Evolutionary conservation across 2,329 filamentous ascomycete genomes (phyloP), one percentile per base, ranked within the genome.

Genomic region (Sclerotinia trifoliorum): DNA sequence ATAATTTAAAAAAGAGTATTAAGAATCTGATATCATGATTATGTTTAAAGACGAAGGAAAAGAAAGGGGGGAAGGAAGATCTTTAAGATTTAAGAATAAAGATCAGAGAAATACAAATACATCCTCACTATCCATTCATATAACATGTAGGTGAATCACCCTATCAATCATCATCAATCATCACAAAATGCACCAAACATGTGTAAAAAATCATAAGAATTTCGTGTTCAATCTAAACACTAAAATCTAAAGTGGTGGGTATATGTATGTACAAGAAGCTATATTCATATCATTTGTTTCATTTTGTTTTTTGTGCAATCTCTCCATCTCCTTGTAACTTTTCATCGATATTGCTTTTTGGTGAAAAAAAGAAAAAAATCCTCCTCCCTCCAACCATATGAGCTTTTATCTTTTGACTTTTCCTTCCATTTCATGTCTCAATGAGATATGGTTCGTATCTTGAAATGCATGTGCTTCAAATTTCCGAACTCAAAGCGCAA

Each of bases 201-300:
- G 2, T 56, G 1, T 56, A 29, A 56, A 56, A 55, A 56, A 35
- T 35, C 54, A 35, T 56, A 15, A 32, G 35, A 56, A 57, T 39
- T 56, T 42, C 13, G 55, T 57, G 32, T 57, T 57, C 10, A 24
- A 10, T 49, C 13, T 39, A 51, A 61, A 61, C 44, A 49, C 44
- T n/a, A 39, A 65, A 42, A 49, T 56, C 51, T 65, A 29, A n/a
- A 26, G 44, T 6, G 29, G 44, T 46, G 11, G 29, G 44, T 46
- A 48, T 61, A 24, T 57, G 39, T 56, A 65, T 65, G 51, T 65
- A 65, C 62, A 65, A 65, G 62, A 65, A 65, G 49, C 26, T n/a
- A 49, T 35, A 35, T 62, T 8, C 44, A 42, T 49, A 35, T 62
- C 29, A 11, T 15, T 19, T 26, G 13, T 57, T 57, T 57, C 32